Base-by-base conservation (phyloP, 2,329 filamentous ascomycete genomes). In the Talaromyces sp. region DNA sequence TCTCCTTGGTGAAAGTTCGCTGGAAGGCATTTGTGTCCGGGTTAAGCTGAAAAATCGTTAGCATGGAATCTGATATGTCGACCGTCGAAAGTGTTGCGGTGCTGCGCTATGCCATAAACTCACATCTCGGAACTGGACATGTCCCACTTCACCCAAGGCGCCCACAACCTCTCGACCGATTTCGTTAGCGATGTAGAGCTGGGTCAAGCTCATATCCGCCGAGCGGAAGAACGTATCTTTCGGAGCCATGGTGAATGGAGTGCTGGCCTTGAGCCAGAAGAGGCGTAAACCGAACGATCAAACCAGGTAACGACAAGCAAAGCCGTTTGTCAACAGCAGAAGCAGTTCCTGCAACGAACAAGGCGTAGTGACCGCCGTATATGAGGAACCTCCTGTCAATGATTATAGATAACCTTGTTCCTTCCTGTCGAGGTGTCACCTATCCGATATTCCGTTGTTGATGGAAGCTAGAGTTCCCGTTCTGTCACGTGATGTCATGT, bases 171-270 rank as follows among this genome's bases (percentile, higher is more conserved):
- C 95, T 72, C 94, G 87, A 68, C 94, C 93, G 67, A 99, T 97
- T 82, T 99, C 94, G 74, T 97, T 97, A 71, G 94, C 91, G 70
- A 99, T 95, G 79, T 97, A 99, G 71, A 99, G 88, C 86, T 99
- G 94, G 71, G 96, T 96, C 88, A 99, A 88, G 83, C 91, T 97
- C 94, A 99, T 99, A 78, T 97, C 90, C 89, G 91, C 90, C 74
- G 94, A 99, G 84, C 95, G 93, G 87, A 99, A 97, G 81, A 97
- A 89, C 77, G 92, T 96, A 80, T 97, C 91, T 79, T 90, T 80
- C 55, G 81, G 77, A 76, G 80, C 83, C 84, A 87, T 87, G 73
- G 62, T 71, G 69, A 58, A 21, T 33, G 53, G 28, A 50, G 35
- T 37, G 33, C 35, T 31, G 35, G 33, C 40, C 17, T n/a, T 19